Base-by-base conservation (phyloP, 139 green algal genomes). In the Auxenochlorella pyrenoidosa region DNA sequence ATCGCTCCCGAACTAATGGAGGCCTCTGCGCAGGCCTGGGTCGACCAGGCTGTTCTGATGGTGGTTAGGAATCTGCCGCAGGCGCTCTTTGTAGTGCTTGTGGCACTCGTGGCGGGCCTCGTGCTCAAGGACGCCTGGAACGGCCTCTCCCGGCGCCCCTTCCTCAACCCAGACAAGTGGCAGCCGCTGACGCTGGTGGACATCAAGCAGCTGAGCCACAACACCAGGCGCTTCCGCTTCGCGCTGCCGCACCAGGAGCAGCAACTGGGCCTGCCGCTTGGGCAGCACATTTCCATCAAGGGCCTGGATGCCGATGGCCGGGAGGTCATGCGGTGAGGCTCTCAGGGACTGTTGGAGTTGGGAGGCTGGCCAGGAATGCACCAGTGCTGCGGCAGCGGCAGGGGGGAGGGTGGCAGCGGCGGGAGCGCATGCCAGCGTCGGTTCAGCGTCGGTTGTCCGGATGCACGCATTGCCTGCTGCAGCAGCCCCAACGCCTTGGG, bases 261-360 rank as follows among this genome's bases (percentile, higher is more conserved):
- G 87, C 78, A 91, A 54, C 88, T 98, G 51, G 96, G 96, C 0
- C 90, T 98, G 58, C 95, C 96, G 26, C 91, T 96, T 28, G 96
- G 96, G 15, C 94, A 97, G 90, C 96, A 98, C 87, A 95, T 98
- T 58, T 92, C 92, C 1, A 95, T 98, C 87, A 82, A 91, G n/a
- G 90, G 90, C 0, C 86, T 86, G 34, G 89, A 90, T n/a, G 78
- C 58, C 0, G 90, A 96, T 2, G 95, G 92, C 47, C 92, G 90
- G 36, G 88, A 95, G 28, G 89, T 97, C 13, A 92, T 95, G 86
- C 84, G 94, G 85, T 88, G 76, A 26, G 73, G 28, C 70, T 32
- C 36, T 13, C 54, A 15, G 32, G 40, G 41, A 41, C 0, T 41
- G 75, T 41, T 59, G 75, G 24, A 28, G 40, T 80, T 24, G 22